Percentiles rank a stretch among this genome's conserved stretches.
Conservation (phyloP, 2,329 filamentous ascomycete species). For the Apiospora pterosperma region DNA sequence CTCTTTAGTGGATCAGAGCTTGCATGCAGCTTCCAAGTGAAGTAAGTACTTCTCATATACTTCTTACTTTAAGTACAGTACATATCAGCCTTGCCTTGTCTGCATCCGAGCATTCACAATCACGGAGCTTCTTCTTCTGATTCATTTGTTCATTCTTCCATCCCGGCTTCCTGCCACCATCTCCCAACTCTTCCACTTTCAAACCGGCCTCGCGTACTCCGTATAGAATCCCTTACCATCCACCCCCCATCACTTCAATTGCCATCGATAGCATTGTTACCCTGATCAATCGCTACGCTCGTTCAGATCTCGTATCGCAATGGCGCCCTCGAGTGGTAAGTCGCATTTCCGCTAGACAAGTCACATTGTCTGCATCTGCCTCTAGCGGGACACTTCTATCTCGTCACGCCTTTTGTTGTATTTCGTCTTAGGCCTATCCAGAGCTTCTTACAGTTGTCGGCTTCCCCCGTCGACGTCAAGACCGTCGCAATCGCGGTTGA, state of each 20-base stretch:
- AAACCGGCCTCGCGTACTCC: not conserved
- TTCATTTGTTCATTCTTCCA: not conserved
- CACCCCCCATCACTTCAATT: not conserved
- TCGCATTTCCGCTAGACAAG: not conserved
- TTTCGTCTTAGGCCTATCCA: not conserved
- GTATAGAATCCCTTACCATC: not conserved
- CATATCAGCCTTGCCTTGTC: no score
- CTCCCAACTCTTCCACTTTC: not conserved
- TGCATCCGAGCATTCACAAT: no score
- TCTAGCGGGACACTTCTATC: not conserved
- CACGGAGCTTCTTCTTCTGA: not conserved
- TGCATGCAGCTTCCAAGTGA: not conserved
- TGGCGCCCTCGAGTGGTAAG: slow-evolving; percentile 1
- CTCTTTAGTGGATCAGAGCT: not conserved
- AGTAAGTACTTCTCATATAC: not conserved
- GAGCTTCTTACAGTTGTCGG: not conserved
- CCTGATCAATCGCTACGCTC: no score
- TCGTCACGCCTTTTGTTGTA: not conserved
- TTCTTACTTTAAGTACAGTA: no score
- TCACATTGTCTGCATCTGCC: not conserved
- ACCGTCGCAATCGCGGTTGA: not conserved
- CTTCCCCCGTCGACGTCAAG: not conserved
- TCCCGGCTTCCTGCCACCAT: not conserved
- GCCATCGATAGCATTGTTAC: not conserved
- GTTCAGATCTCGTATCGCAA: not conserved